Conservation (phyloP, 2,329 filamentous ascomycete species). For the Reticulascus tulasneorum region DNA sequence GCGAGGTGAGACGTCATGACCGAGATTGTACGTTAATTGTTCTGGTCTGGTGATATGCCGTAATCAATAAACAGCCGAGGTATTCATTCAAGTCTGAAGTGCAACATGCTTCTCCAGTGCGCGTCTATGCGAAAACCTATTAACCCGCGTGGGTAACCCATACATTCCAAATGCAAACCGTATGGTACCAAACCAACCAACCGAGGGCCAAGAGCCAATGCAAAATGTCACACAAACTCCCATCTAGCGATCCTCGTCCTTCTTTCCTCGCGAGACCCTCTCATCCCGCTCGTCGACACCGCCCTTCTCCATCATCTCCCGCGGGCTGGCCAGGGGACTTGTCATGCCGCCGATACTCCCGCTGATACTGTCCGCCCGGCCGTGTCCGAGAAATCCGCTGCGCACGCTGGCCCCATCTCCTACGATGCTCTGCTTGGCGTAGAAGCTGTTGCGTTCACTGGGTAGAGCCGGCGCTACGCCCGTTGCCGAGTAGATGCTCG, state of each 20-base stretch:
- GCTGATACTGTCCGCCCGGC: slow-evolving; percentile 74
- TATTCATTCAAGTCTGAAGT: too few species aligned
- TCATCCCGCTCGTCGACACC: slow-evolving; percentile 26
- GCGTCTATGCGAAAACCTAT: too few species aligned
- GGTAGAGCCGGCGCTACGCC: slow-evolving; percentile 62
- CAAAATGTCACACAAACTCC: too few species aligned
- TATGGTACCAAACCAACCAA: too few species aligned
- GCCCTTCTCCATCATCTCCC: slow-evolving; percentile 31
- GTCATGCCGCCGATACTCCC: slow-evolving; percentile 65
- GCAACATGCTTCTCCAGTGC: too few species aligned
- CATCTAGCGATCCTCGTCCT: slow-evolving; percentile 18
- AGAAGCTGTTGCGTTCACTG: slow-evolving; percentile 78
- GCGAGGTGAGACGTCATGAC: too few species aligned
- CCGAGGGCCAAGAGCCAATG: too few species aligned
- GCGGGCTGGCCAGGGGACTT: slow-evolving; percentile 60
- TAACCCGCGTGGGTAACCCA: too few species aligned
- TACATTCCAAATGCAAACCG: too few species aligned
- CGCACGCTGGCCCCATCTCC: slow-evolving; percentile 74
- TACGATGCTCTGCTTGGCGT: slow-evolving; percentile 56
- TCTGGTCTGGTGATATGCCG: too few species aligned
- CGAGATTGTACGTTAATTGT: too few species aligned
- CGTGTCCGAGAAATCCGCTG: slow-evolving; percentile 73
- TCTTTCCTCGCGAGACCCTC: slow-evolving; percentile 25
- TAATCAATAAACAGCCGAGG: too few species aligned
- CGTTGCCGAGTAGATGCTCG: slow-evolving; percentile 76